These are phyloP conservation scores for Metschnikowia proteae DNA, from an alignment of 805 yeast species.

Conservation along the genomic window DNA sequence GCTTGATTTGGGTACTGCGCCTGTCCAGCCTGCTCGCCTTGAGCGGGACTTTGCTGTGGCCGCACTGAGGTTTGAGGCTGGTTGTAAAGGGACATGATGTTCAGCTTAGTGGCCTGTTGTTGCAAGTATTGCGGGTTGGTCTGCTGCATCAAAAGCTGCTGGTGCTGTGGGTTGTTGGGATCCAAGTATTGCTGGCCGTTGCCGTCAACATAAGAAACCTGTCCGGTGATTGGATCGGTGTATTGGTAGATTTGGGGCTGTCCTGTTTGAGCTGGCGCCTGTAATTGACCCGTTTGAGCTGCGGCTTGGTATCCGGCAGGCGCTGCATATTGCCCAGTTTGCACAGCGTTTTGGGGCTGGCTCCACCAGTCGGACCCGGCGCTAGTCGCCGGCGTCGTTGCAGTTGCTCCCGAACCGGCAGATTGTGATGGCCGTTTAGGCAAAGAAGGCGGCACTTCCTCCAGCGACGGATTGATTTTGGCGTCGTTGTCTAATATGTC, in stretches of 20 bases:
- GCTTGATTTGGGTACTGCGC: not conserved
- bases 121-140: slow-evolving; percentile 25
- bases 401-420: slow-evolving; percentile 9
- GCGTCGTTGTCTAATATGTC: slow-evolving; percentile 49
- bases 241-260: slow-evolving; percentile 58
- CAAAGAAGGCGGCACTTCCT: slow-evolving; percentile 46
- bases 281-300: not conserved
- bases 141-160: slow-evolving; percentile 34
- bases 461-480: slow-evolving; percentile 30
- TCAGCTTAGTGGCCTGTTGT: slow-evolving; percentile 38
- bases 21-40: not conserved
- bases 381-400: slow-evolving; percentile 21
- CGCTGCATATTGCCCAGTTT: not conserved
- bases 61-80: slow-evolving; percentile 25
- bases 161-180: slow-evolving; percentile 24
- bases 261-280: slow-evolving; percentile 21
- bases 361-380: slow-evolving; percentile 33
- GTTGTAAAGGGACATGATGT: slow-evolving; percentile 30
- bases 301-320: not conserved
- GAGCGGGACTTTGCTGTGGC: slow-evolving; percentile 8
- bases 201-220: slow-evolving; percentile 61
- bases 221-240: slow-evolving; percentile 69
- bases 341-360: slow-evolving; percentile 2
- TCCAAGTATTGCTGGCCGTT: slow-evolving; percentile 53
- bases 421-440: slow-evolving; percentile 34